Conservation (phyloP, 176 grass and related monocot species). For the sorghum (Sorghum bicolor) region DNA sequence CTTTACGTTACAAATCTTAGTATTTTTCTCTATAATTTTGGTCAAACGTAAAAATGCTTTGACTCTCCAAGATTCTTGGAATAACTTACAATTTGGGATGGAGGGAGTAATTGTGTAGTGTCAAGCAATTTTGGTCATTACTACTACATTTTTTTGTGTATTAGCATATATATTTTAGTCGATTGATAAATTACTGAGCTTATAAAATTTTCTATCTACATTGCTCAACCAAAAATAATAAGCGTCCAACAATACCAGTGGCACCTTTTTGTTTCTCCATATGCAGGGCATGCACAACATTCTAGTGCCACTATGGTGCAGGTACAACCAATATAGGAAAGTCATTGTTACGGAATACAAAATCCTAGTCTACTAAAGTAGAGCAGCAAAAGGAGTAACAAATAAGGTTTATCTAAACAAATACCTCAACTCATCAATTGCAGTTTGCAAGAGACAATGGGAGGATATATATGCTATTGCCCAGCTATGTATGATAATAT, state of each 20-base stretch:
- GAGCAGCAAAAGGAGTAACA: background rate
- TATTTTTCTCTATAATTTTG: too few species aligned
- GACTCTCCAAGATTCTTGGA: too few species aligned
- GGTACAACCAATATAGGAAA: background rate
- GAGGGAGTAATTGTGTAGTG: background rate
- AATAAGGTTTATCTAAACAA: conserved; percentile 6
- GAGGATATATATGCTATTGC: conserved; percentile 8
- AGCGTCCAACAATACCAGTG: background rate
- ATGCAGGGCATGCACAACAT: background rate
- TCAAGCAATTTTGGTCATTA: background rate
- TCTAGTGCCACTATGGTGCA: background rate
- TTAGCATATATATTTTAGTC: background rate
- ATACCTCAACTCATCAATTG: background rate
- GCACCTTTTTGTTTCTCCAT: background rate
- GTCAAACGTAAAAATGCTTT: too few species aligned
- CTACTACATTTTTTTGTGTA: background rate
- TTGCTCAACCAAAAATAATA: background rate
- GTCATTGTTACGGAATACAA: background rate
- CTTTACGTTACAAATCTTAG: too few species aligned
- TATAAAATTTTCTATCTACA: background rate
- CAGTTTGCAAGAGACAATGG: background rate
- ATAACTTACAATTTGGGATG: too few species aligned
- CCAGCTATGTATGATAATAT: background rate
- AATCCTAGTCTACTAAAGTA: background rate
- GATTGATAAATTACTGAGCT: background rate